Evolutionary conservation across 768 basidiomycete genomes (phyloP).

Genomic region (Lentinula lateritia): DNA sequence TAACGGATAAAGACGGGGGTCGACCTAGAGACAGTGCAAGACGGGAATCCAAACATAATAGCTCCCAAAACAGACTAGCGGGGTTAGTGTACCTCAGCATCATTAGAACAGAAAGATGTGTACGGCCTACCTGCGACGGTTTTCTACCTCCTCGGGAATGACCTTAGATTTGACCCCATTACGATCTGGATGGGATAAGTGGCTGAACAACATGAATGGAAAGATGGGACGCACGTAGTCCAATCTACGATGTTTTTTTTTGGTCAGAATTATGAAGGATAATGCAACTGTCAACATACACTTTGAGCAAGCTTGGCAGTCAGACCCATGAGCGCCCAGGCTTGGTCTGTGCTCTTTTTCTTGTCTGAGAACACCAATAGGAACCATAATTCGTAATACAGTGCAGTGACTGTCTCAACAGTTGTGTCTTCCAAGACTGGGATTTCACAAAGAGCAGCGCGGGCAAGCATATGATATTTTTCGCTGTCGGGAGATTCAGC

Average conservation of each 20-base stretch:
- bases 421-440: slow-evolving; percentile 67
- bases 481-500: slow-evolving; percentile 50
- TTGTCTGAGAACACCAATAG: slow-evolving; percentile 65
- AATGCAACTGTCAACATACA: slow-evolving; percentile 22
- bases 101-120: background rate
- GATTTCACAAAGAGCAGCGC: slow-evolving; percentile 56
- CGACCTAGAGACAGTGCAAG: slow-evolving; percentile 63
- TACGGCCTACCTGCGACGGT: slow-evolving; percentile 39
- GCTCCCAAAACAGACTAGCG: slow-evolving; percentile 54
- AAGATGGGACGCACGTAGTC: slow-evolving; percentile 41
- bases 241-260: slow-evolving; percentile 33
- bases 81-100: background rate
- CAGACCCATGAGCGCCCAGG: slow-evolving; percentile 51
- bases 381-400: slow-evolving; percentile 66
- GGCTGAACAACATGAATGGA: background rate
- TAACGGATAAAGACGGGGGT: slow-evolving; percentile 59
- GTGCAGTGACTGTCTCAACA: slow-evolving; percentile 50
- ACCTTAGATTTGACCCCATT: slow-evolving; percentile 60
- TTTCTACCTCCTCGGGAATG: slow-evolving; percentile 66
- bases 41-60: slow-evolving; percentile 60
- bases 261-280: slow-evolving; percentile 5
- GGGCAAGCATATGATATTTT: slow-evolving; percentile 51
- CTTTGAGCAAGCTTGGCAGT: slow-evolving; percentile 59
- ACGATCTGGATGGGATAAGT: slow-evolving; percentile 40
- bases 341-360: slow-evolving; percentile 55